Conservation (phyloP, 2,329 filamentous ascomycete species). For the Fusarium sp. region DNA sequence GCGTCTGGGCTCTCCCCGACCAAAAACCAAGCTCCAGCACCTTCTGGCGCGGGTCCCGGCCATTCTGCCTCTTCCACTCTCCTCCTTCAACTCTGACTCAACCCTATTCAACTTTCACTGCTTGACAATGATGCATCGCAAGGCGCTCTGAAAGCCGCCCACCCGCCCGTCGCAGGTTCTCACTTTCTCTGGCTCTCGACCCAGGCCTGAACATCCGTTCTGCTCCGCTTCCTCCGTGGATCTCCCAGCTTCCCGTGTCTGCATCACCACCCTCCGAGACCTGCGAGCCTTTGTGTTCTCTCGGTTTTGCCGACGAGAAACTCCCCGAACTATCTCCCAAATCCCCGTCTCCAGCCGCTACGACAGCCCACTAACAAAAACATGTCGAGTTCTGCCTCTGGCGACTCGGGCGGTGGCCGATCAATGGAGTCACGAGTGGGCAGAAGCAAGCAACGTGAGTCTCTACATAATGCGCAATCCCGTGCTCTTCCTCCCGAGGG, state of each 20-base stretch:
- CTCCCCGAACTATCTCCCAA: constrained; percentile 33
- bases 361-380: constrained; percentile 32
- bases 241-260: constrained; percentile 31
- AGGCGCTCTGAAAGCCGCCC: constrained; percentile 46
- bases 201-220: constrained; percentile 43
- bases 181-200: constrained; percentile 42
- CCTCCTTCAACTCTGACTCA: constrained; percentile 8
- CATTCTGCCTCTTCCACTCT: constrained; percentile 27
- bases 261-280: constrained; percentile 31
- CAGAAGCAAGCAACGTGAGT: constrained; percentile 87
- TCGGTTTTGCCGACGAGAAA: constrained; percentile 30
- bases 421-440: constrained; percentile 83
- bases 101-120: constrained; percentile 28
- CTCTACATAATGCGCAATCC: constrained; percentile 27
- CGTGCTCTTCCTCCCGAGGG: not conserved
- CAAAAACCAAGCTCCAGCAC: constrained; percentile 43
- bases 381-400: constrained; percentile 57
- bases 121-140: constrained; percentile 46
- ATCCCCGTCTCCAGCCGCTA: constrained; percentile 34
- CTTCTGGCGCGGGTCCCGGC: constrained; percentile 41
- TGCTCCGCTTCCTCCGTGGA: constrained; percentile 42
- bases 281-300: constrained; percentile 26
- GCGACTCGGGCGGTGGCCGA: constrained; percentile 59
- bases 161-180: constrained; percentile 46
- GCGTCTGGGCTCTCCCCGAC: constrained; percentile 43